Evolutionary conservation across 2,329 filamentous ascomycete genomes (phyloP).

Genomic region (Aspergillus candidus): DNA sequence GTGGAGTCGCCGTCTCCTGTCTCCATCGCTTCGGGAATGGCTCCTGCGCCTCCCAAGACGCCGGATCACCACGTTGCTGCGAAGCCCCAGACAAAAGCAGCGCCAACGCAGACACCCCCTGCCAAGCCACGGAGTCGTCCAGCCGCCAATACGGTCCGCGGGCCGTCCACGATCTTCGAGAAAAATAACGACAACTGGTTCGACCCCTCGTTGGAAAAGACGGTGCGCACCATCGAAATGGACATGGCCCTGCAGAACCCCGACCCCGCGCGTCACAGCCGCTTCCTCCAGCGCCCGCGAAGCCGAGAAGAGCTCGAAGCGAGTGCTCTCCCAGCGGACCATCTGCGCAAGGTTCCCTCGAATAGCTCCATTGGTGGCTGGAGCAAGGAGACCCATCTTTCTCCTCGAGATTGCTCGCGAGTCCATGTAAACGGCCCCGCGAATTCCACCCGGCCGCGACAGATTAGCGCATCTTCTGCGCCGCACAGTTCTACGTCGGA

Average conservation of each 20-base stretch:
- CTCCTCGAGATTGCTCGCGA: slow-evolving; percentile 16
- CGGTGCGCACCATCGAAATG: slow-evolving; percentile 29
- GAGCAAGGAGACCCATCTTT: slow-evolving; percentile 21
- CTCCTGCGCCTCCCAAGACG: slow-evolving; percentile 18
- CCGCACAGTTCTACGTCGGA: slow-evolving; percentile 24
- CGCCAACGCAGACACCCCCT: slow-evolving; percentile 10
- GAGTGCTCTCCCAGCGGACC: slow-evolving; percentile 14
- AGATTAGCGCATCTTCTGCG: no score
- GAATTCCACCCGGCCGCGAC: slow-evolving; percentile 16
- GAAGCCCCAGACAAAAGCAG: slow-evolving; percentile 25
- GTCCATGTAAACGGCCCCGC: slow-evolving; percentile 11
- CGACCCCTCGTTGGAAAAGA: slow-evolving; percentile 23
- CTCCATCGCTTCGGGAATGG: slow-evolving; percentile 29
- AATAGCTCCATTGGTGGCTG: slow-evolving; percentile 20
- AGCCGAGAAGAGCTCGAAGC: slow-evolving; percentile 19
- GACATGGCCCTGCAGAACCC: slow-evolving; percentile 26
- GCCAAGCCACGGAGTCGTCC: slow-evolving; percentile 12
- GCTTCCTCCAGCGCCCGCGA: slow-evolving; percentile 18
- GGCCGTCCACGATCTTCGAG: slow-evolving; percentile 16
- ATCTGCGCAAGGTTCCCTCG: slow-evolving; percentile 14
- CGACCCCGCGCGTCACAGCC: slow-evolving; percentile 15
- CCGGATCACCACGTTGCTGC: slow-evolving; percentile 12
- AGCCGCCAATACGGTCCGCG: slow-evolving; percentile 8
- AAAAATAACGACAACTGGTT: slow-evolving; percentile 18
- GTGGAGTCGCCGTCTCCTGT: slow-evolving; percentile 36